Evolutionary conservation across 371 early-diverging fungal species (phyloP), one percentile per base, ranked within the genome.

Genomic region (Mortierella sp.): DNA sequence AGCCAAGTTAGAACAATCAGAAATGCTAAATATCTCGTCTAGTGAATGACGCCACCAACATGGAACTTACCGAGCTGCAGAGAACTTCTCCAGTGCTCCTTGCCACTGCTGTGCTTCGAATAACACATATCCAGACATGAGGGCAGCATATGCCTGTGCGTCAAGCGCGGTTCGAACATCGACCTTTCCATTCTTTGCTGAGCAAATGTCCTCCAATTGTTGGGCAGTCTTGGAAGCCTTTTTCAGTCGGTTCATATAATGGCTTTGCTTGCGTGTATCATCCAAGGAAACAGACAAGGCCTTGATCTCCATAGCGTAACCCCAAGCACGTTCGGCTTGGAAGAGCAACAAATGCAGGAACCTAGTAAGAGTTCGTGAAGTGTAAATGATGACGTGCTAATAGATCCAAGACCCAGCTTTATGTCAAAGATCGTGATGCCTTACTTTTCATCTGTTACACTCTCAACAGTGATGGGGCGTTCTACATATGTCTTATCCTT

Each of bases 281-380:
- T 91, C 90, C 63, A 85, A 79, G 30, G 87, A 80, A 16, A 84
- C 76, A 0, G 90, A 84, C 39, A 91, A 89, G 16, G 84, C 86
- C 69, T 93, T 93, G 66, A 94, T 83, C 70, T 94, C 91, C 95
- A 93, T 94, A 20, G 92, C 91, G 71, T 93, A 92, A 35, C 91
- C 88, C 96, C 95, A 94, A 14, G 90, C 89, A n/a, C 95, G 89
- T 71, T 95, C 96, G 6, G 90, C 85, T 67, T 92, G 90, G 75
- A 91, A 94, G 18, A 94, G 84, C 51, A 86, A 78, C 18, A 94
- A 73, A 24, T 92, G 88, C 32, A 94, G 85, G 69, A 87, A 89
- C 58, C 91, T 90, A 45, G 16, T 37, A 5, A 54, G 26, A 28
- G 52, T 3, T 52, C n/a, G 52, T 20, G 52, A 52, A 35, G 35